These are phyloP conservation scores for Trifolium pratense DNA, from an alignment of 306 rosid species.

Conservation along the genomic window DNA sequence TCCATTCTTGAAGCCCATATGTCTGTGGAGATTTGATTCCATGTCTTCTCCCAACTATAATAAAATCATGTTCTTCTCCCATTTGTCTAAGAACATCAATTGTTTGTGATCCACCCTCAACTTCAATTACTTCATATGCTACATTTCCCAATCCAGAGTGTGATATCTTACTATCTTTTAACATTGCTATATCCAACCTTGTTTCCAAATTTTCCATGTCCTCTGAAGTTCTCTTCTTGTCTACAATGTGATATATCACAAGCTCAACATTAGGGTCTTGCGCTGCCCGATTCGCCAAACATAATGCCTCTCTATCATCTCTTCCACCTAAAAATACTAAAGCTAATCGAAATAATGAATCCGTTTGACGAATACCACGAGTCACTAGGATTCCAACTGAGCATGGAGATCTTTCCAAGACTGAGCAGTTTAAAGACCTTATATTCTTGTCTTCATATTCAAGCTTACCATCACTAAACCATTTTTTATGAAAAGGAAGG, in stretches of 20 bases:
- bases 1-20: slow-evolving; percentile 57
- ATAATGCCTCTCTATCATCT: slow-evolving; percentile 64
- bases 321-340: slow-evolving; percentile 58
- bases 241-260: slow-evolving; percentile 45
- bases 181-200: slow-evolving; percentile 38
- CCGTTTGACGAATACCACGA: slow-evolving; percentile 13
- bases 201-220: neutral
- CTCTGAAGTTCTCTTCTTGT: neutral
- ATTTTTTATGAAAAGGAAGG: slow-evolving; percentile 62
- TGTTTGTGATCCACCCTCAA: slow-evolving; percentile 40
- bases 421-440: slow-evolving; percentile 47
- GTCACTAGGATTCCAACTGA: slow-evolving; percentile 57
- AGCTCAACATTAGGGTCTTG: slow-evolving; percentile 32
- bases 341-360: slow-evolving; percentile 37
- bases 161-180: slow-evolving; percentile 20
- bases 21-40: slow-evolving; percentile 46
- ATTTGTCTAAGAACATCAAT: slow-evolving; percentile 39
- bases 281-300: slow-evolving; percentile 49
- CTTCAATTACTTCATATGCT: neutral
- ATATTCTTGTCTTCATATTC: slow-evolving; percentile 51
- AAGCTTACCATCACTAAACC: slow-evolving; percentile 49
- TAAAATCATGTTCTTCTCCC: slow-evolving; percentile 46
- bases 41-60: slow-evolving; percentile 63
- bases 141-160: neutral
- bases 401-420: slow-evolving; percentile 58